These are phyloP conservation scores for Circinella minor DNA, from an alignment of 371 early-diverging fungal genomes.

Conservation along the genomic window DNA sequence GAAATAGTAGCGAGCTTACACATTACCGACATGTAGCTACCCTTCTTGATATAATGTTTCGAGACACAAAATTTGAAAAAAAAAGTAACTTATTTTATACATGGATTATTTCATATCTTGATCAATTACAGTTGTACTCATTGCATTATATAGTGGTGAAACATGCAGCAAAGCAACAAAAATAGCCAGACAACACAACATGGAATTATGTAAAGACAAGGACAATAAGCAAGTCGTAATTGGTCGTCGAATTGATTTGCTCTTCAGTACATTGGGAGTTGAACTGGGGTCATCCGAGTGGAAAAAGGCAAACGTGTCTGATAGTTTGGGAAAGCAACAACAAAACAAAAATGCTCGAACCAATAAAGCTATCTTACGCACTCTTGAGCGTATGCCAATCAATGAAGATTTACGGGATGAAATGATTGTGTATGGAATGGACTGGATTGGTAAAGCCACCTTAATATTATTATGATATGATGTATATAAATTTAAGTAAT, in stretches of 20 bases:
- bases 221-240: too few relatives aligned
- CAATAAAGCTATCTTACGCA: slow-evolving; percentile 11
- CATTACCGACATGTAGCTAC: slow-evolving; percentile 10
- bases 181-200: not conserved
- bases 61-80: slow-evolving; percentile 3
- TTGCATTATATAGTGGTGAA: slow-evolving; percentile 10
- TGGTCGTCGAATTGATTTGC: not conserved
- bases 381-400: not conserved
- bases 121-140: not conserved
- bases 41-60: slow-evolving; percentile 8
- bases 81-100: slow-evolving; percentile 10
- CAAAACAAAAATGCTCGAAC: slow-evolving; percentile 10
- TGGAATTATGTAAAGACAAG: not conserved
- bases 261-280: slow-evolving; percentile 7
- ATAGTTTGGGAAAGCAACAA: not conserved
- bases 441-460: slow-evolving; percentile 7
- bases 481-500: too few relatives aligned
- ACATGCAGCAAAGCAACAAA: slow-evolving; percentile 10
- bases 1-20: slow-evolving; percentile 12
- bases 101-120: not conserved
- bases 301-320: slow-evolving; percentile 7
- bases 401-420: not conserved
- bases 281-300: slow-evolving; percentile 13
- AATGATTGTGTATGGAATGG: slow-evolving; percentile 16
- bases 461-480: not conserved